Evolutionary conservation across 345 rosid genomes (phyloP).

Genomic region (Anacardium occidentale): DNA sequence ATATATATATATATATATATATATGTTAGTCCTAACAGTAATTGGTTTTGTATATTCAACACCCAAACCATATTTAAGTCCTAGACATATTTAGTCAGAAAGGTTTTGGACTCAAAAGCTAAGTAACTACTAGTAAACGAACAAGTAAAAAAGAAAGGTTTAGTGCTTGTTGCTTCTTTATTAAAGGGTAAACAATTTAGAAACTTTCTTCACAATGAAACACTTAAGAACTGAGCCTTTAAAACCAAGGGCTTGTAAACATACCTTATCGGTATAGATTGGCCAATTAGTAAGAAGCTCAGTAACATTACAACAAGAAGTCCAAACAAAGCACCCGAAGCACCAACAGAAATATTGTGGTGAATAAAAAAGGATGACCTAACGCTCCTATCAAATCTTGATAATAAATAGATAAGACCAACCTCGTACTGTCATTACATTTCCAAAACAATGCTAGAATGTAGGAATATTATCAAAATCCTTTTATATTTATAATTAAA

Average conservation of each 20-base stretch:
- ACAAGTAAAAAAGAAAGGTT: background rate
- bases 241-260: background rate
- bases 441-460: background rate
- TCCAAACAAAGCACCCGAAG: slow-evolving; percentile 95
- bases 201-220: background rate
- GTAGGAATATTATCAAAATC: background rate
- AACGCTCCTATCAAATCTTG: slow-evolving; percentile 86
- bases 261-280: slow-evolving; percentile 84
- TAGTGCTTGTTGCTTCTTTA: background rate
- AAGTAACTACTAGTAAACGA: background rate
- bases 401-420: slow-evolving; percentile 65
- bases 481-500: background rate
- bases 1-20: too few relatives aligned
- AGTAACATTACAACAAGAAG: slow-evolving; percentile 91
- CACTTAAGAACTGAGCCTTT: background rate
- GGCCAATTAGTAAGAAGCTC: slow-evolving; percentile 98
- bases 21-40: too few relatives aligned
- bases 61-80: too few relatives aligned
- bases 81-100: background rate
- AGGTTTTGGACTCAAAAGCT: background rate
- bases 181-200: background rate
- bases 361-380: slow-evolving; percentile 68
- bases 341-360: slow-evolving; percentile 86
- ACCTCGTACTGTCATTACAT: slow-evolving; percentile 56
- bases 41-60: too few relatives aligned